phyloP scores from a whole-genome alignment of 2,329 filamentous ascomycete species.

The Plectosphaerella plurivora region DNA sequence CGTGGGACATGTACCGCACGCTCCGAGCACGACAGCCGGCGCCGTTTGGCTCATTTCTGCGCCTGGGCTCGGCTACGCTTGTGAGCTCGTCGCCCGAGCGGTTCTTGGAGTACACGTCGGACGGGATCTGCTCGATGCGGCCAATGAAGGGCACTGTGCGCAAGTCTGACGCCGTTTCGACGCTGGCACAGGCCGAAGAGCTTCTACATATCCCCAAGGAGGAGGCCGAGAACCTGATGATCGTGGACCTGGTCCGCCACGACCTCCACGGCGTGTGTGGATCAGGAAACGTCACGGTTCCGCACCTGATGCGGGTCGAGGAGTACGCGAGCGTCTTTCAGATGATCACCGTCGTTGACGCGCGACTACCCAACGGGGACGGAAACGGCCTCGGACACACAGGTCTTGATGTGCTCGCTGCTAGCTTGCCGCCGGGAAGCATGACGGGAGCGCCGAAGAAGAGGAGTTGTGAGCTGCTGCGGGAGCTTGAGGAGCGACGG shows the following conservation, averaged over 20 bases:
- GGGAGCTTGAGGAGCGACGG: conserved; percentile 57
- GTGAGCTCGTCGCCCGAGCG: conserved; percentile 85
- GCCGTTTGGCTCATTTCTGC: conserved; percentile 79
- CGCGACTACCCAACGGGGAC: conserved; percentile 41
- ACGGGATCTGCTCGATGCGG: conserved; percentile 69
- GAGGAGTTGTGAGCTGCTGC: conserved; percentile 79
- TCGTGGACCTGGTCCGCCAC: conserved; percentile 92
- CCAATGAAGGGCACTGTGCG: conserved; percentile 97
- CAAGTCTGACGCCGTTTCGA: conserved; percentile 62
- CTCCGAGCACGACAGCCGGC: conserved; percentile 72
- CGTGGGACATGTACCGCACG: conserved; percentile 69
- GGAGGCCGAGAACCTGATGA: conserved; percentile 95
- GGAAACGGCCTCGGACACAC: conserved; percentile 30
- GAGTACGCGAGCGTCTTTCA: conserved; percentile 90
- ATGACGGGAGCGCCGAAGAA: conserved; percentile 98
- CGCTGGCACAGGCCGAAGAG: conserved; percentile 64
- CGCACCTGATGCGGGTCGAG: conserved; percentile 79
- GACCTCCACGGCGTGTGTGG: conserved; percentile 85
- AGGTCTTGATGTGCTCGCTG: conserved; percentile 71
- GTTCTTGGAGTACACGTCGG: conserved; percentile 59
- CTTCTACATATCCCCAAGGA: conserved; percentile 82
- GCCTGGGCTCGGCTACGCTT: conserved; percentile 64
- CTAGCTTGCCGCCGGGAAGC: conserved; percentile 79
- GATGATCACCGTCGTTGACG: conserved; percentile 85
- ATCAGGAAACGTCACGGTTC: conserved; percentile 66